Conservation (phyloP, 306 rosid genomes). For the Fragaria nilgerrensis region DNA sequence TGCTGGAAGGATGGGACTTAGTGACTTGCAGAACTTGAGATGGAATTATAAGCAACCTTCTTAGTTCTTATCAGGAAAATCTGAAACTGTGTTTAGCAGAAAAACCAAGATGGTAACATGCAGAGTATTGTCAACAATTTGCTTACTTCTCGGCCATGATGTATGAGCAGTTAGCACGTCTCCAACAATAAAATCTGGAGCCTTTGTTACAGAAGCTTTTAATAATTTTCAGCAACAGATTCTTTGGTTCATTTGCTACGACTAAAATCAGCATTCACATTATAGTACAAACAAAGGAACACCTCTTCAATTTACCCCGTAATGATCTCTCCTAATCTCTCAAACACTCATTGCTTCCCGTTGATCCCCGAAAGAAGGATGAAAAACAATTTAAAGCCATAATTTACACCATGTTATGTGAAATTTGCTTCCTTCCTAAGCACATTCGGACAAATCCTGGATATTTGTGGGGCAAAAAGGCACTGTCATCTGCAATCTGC, state of each 20-base stretch:
- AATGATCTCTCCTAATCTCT: not conserved
- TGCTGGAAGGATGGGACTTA: not conserved
- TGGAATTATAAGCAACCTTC: not conserved
- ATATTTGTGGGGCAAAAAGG: not conserved
- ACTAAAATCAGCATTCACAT: slow-evolving; percentile 7
- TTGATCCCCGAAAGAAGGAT: not conserved
- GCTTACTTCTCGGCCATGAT: not conserved
- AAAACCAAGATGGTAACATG: not conserved
- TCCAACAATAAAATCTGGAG: not conserved
- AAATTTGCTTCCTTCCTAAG: slow-evolving; percentile 1
- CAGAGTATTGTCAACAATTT: not conserved
- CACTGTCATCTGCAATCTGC: slow-evolving; percentile 63
- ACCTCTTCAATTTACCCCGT: not conserved
- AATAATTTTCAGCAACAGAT: not conserved
- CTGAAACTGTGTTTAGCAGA: not conserved
- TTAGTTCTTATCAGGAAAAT: not conserved
- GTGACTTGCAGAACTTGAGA: not conserved
- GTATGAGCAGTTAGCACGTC: slow-evolving; percentile 1
- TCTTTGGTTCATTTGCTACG: not conserved
- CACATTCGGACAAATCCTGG: not conserved
- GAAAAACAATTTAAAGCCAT: not conserved
- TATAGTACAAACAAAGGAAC: not conserved
- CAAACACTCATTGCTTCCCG: not conserved
- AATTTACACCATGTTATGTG: not conserved
- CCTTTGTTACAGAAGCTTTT: not conserved